Evolutionary conservation across 148 eudicot genomes (phyloP).

Genomic region (Limonium bicolor): DNA sequence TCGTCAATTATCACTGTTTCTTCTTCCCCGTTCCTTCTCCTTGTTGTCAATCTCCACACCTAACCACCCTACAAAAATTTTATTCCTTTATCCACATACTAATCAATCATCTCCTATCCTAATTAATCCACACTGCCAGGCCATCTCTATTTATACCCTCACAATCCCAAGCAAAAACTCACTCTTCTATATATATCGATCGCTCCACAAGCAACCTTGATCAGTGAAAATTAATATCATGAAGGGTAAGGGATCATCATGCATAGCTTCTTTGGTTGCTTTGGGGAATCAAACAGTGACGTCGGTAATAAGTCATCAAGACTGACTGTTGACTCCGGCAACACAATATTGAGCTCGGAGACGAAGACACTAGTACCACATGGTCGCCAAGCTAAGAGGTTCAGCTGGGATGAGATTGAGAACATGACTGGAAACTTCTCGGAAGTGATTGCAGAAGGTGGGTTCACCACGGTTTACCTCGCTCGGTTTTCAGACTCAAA

Average conservation of each 20-base stretch:
- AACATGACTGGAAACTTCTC: slow-evolving; percentile 25
- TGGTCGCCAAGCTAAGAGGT: too few relatives aligned
- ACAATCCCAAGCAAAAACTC: not conserved
- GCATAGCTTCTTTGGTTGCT: slow-evolving; percentile 5
- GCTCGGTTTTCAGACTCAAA: slow-evolving; percentile 30
- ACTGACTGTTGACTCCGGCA: too few relatives aligned
- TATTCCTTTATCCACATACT: slow-evolving; percentile 1
- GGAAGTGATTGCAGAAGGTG: slow-evolving; percentile 52
- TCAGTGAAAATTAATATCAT: too few relatives aligned
- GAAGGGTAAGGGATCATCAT: too few relatives aligned
- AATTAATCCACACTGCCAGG: not conserved
- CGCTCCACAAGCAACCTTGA: too few relatives aligned
- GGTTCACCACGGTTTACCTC: slow-evolving; percentile 64
- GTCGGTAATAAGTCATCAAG: not conserved
- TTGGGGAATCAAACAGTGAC: slow-evolving; percentile 1
- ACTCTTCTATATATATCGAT: not conserved
- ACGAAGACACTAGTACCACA: too few relatives aligned
- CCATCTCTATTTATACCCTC: not conserved
- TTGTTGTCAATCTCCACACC: not conserved
- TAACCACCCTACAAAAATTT: slow-evolving; percentile 4
- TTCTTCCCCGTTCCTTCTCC: slow-evolving; percentile 1
- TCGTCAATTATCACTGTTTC: too few relatives aligned
- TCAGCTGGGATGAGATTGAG: slow-evolving; percentile 43
- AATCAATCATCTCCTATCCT: slow-evolving; percentile 1
- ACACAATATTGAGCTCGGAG: too few relatives aligned